Evolutionary conservation across 2,329 filamentous ascomycete species (phyloP), one percentile per base, ranked within the genome.

Genomic region (Pyrenophora tritici-repentis): DNA sequence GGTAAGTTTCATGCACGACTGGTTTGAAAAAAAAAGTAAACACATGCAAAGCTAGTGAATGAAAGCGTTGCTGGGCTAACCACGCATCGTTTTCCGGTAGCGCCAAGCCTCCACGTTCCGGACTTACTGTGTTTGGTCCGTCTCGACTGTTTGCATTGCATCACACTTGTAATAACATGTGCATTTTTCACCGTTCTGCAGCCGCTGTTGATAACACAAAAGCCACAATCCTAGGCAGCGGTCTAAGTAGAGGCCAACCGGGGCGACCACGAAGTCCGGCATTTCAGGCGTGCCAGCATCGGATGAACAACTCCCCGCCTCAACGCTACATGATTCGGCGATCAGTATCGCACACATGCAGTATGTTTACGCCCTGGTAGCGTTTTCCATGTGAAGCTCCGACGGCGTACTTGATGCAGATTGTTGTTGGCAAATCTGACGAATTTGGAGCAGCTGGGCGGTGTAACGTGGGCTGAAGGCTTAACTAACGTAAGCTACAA

Each of bases 261-360:
- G 46, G 17, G 33, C 20, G 46, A 48, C 46, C 31, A 14, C 17
- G 29, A 34, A 16, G 39, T 13, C 38, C 38, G 38, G 22, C 18
- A 31, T 24, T 12, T 37, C 39, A 34, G 18, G 12, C 24, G 46
- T 33, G 12, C 40, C 40, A 14, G 29, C 22, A 3, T 20, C 46
- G 46, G 46, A 22, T 42, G 46, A 48, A 48, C 9, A 42, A 42
- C 46, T 31, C 38, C 32, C 38, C 46, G 46, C 22, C 17, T 24
- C 46, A 36, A 16, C 31, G n/a, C 33, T 47, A 24, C n/a, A 32
- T 36, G 33, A 32, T 36, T 36, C 38, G 17, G 14, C 24, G 24
- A 32, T 32, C 16, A 36, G 32, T 33, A 29, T 42, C 24, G 22
- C 32, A 32, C 33, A 47, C 17, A 29, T 24, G 20, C 3, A 24